Conservation (phyloP, 192 early-diverging fungal genomes). For the Coemansia sp. region DNA sequence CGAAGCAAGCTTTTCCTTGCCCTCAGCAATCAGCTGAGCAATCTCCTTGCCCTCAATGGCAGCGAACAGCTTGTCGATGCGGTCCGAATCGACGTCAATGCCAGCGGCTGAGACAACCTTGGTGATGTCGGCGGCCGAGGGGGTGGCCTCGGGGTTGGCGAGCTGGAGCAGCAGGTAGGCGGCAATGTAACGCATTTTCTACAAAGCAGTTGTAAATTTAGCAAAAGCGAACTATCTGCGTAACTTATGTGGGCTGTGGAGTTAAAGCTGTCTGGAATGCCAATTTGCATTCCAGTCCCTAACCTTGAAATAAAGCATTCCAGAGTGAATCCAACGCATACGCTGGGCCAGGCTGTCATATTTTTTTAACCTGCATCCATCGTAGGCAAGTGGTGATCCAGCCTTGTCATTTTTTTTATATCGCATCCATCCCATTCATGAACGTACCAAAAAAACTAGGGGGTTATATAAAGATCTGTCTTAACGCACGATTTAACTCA, state of each 20-base stretch:
- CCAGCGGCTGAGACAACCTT: conserved; percentile 86
- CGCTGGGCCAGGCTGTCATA: too few species aligned
- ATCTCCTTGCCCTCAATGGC: conserved; percentile 88
- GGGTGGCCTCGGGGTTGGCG: conserved; percentile 78
- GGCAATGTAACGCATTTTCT: conserved; percentile 94
- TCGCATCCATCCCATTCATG: conserved; percentile 24
- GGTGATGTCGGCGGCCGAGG: conserved; percentile 76
- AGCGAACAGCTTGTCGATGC: conserved; percentile 72
- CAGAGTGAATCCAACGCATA: too few species aligned
- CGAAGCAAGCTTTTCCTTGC: conserved; percentile 87
- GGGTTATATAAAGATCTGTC: conserved; percentile 17
- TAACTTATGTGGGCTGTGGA: too few species aligned
- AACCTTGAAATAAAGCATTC: too few species aligned
- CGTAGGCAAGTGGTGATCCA: too few species aligned
- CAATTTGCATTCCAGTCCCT: too few species aligned
- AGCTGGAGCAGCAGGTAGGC: conserved; percentile 94
- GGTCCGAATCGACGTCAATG: conserved; percentile 83
- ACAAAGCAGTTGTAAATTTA: conserved; percentile 12
- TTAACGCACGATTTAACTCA: conserved; percentile 54
- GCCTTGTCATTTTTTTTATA: background rate
- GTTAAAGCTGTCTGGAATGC: too few species aligned
- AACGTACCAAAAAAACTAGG: conserved; percentile 29
- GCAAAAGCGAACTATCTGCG: background rate
- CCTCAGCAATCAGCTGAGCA: conserved; percentile 89
- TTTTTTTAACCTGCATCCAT: too few species aligned